Percentiles rank a stretch among this genome's conserved stretches.
These are phyloP conservation scores for Massariosphaeria phaeospora DNA, from an alignment of 495 filamentous ascomycete species.

Conservation along the genomic window DNA sequence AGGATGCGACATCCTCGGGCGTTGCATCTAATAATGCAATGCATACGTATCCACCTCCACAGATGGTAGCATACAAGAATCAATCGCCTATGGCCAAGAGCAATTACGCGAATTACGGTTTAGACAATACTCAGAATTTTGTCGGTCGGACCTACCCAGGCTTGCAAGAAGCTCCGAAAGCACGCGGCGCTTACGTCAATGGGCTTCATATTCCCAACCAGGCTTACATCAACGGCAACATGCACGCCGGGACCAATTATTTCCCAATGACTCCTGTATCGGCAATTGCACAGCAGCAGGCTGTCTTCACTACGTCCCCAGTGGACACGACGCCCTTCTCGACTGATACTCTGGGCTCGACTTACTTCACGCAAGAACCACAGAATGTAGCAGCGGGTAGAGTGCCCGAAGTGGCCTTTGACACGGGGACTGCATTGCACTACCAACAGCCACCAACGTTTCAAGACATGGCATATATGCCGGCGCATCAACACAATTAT, in stretches of 20 bases:
- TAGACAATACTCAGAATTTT: constrained; percentile 8
- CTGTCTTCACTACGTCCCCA: constrained; percentile 28
- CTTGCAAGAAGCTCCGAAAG: constrained; percentile 20
- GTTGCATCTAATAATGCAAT: constrained; percentile 13
- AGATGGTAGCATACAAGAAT: constrained; percentile 17
- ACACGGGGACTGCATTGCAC: constrained; percentile 10
- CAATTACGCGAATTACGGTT: constrained; percentile 11
- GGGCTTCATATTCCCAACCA: constrained; percentile 26
- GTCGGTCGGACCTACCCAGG: constrained; percentile 26
- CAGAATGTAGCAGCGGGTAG: constrained; percentile 9
- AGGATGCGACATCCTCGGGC: constrained; percentile 7
- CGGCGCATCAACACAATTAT: constrained; percentile 22
- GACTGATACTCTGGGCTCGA: constrained; percentile 19
- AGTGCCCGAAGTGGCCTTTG: constrained; percentile 17
- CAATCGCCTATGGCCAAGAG: constrained; percentile 15
- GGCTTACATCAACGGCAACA: constrained; percentile 22
- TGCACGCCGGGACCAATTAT: constrained; percentile 23
- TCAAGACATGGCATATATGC: constrained; percentile 29
- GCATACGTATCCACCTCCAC: constrained; percentile 35
- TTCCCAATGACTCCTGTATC: constrained; percentile 29
- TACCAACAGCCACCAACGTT: constrained; percentile 18
- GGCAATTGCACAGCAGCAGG: constrained; percentile 21
- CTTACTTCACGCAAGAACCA: constrained; percentile 30
- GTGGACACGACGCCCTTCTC: constrained; percentile 26
- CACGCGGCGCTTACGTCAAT: constrained; percentile 20